Evolutionary conservation across 495 filamentous ascomycete genomes (phyloP).

Genomic region (Neurospora sp.): DNA sequence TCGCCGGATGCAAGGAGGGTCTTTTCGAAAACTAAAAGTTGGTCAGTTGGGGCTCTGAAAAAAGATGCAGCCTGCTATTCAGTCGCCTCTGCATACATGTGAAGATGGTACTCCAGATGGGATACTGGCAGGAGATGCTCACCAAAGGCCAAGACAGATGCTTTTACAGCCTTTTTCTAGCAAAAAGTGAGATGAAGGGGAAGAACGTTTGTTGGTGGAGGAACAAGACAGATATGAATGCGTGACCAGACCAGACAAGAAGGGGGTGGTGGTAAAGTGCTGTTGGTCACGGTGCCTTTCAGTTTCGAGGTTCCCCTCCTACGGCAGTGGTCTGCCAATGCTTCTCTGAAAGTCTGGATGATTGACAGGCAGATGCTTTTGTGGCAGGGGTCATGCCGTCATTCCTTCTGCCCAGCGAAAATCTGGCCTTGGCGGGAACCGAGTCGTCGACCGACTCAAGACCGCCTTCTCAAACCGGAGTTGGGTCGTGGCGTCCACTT

Average conservation of each 20-base stretch:
- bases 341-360: neutral
- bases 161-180: neutral
- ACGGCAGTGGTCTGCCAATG: neutral
- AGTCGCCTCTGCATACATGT: neutral
- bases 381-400: slow-evolving; percentile 17
- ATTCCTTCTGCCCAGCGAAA: slow-evolving; percentile 7
- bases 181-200: neutral
- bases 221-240: neutral
- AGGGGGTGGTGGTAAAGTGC: neutral
- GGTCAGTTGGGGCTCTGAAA: neutral
- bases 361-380: too few relatives aligned
- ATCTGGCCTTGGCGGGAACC: slow-evolving; percentile 1
- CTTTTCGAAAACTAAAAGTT: neutral
- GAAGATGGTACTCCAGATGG: neutral
- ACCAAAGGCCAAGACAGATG: neutral
- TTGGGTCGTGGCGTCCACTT: neutral
- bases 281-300: neutral
- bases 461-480: neutral
- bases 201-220: neutral
- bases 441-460: slow-evolving; percentile 1
- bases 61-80: neutral
- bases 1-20: neutral
- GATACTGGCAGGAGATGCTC: neutral
- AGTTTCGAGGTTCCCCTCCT: neutral
- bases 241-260: neutral